Evolutionary conservation across 768 basidiomycete species (phyloP), one percentile per base, ranked within the genome.

Genomic region (Boletus insuetus): DNA sequence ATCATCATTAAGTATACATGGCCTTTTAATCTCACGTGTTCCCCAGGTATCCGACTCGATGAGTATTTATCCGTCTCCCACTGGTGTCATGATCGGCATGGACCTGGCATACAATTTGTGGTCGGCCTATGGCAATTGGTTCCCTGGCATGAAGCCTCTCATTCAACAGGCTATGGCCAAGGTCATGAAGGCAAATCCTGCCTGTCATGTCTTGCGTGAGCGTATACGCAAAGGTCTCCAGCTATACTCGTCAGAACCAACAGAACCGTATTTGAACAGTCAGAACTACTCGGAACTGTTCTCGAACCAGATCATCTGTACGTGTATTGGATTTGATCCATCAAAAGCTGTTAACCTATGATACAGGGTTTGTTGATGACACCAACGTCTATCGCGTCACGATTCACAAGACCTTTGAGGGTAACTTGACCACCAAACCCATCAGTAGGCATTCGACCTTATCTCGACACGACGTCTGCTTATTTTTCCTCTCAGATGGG

Each of bases 301-400:
- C 79, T 94, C 92, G 3, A 99, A 98, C 73, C 96, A 98, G 73
- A 98, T 98, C 69, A 97, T 96, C 55, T 98, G 89, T 84, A 57
- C 34, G 81, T 71, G n/a, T 16, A 32, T 51, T 17, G 24, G 17
- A 40, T 46, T 56, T 44, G 11, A 42, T 48, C 20, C 16, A 16
- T 44, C 13, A 37, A 24, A 35, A 54, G 37, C 50, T 17, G 13
- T 56, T 67, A 41, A 61, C 39, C 29, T 22, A n/a, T 46, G 42
- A n/a, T 50, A 44, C 60, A 85, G 86, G 92, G 96, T 98, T 98
- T 67, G 95, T 99, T 59, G 97, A 99, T 65, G 97, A 99, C 69
- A 98, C 97, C 40, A 98, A 98, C 64, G 97, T 99, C n/a, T 99
- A 99, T 74, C 94, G 97, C 54, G 94, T 97, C 49, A 96, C 94